Conservation (phyloP, 208 protist species). For the Tritrichomonas foetus region DNA sequence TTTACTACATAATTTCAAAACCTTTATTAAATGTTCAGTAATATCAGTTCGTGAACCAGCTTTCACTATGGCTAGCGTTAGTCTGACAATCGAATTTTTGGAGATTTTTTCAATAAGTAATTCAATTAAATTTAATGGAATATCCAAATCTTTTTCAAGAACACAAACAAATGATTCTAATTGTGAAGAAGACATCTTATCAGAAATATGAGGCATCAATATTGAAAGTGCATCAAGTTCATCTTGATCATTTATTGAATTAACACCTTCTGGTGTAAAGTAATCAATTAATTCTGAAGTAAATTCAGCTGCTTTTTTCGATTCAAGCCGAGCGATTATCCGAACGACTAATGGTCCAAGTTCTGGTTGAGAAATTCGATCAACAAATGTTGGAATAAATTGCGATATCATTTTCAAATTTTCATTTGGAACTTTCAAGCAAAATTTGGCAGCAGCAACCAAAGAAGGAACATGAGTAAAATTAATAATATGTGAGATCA, state of each 20-base stretch:
- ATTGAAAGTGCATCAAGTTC: background rate
- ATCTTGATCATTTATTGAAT: background rate
- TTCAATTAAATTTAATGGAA: background rate
- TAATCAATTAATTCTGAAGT: background rate
- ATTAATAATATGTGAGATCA: background rate
- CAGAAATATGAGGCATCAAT: background rate
- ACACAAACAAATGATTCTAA: background rate
- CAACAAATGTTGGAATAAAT: constrained; percentile 1
- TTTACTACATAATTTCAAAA: background rate
- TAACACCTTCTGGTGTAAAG: background rate
- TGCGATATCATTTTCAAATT: background rate
- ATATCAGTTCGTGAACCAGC: background rate
- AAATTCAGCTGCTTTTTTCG: background rate
- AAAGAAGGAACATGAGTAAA: background rate
- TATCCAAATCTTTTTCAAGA: background rate
- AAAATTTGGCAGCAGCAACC: background rate
- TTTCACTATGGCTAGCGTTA: background rate
- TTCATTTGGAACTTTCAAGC: background rate
- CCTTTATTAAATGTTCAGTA: background rate
- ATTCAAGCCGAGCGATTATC: background rate
- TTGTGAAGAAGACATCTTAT: background rate
- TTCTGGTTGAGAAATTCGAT: background rate
- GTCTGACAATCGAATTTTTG: background rate
- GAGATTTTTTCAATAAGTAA: background rate
- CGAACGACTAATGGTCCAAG: background rate